phyloP scores from a whole-genome alignment of 768 basidiomycete species.

The Termitomyces sp. region DNA sequence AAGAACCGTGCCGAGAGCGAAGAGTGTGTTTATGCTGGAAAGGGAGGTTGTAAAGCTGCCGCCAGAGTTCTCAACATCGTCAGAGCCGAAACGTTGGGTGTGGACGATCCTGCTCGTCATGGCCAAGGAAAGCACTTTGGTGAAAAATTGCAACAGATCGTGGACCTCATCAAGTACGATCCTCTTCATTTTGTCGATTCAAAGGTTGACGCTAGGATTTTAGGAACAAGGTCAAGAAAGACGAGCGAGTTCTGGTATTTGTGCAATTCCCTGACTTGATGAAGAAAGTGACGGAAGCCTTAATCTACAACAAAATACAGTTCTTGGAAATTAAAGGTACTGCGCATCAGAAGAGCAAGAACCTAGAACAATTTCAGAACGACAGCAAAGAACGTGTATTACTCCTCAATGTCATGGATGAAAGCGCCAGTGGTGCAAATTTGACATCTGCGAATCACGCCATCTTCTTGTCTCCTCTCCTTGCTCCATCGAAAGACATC shows the following conservation, averaged over 20 bases:
- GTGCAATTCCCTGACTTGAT: conserved; percentile 95
- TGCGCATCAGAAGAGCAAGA: conserved; percentile 72
- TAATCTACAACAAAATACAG: conserved; percentile 62
- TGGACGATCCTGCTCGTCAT: conserved; percentile 71
- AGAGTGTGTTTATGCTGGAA: conserved; percentile 71
- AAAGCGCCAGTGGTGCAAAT: conserved; percentile 92
- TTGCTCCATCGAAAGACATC: conserved; percentile 74
- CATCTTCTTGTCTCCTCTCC: conserved; percentile 89
- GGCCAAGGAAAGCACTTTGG: conserved; percentile 75
- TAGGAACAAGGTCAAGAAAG: conserved; percentile 62
- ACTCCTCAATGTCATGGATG: conserved; percentile 89
- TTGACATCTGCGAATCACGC: conserved; percentile 92
- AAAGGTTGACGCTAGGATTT: conserved; percentile 6
- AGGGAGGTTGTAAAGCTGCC: conserved; percentile 70
- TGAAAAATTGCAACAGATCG: conserved; percentile 73
- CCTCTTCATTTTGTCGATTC: neutral
- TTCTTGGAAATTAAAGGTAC: conserved; percentile 81
- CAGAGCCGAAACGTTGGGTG: conserved; percentile 68
- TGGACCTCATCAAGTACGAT: conserved; percentile 67
- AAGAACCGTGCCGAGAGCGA: conserved; percentile 66
- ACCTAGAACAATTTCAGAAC: conserved; percentile 82
- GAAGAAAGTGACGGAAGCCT: conserved; percentile 84
- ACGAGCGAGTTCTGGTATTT: conserved; percentile 86
- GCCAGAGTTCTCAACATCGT: conserved; percentile 82
- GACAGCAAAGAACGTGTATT: conserved; percentile 73